phyloP scores from a whole-genome alignment of 495 filamentous ascomycete genomes.

The Penicillium cataractarum region DNA sequence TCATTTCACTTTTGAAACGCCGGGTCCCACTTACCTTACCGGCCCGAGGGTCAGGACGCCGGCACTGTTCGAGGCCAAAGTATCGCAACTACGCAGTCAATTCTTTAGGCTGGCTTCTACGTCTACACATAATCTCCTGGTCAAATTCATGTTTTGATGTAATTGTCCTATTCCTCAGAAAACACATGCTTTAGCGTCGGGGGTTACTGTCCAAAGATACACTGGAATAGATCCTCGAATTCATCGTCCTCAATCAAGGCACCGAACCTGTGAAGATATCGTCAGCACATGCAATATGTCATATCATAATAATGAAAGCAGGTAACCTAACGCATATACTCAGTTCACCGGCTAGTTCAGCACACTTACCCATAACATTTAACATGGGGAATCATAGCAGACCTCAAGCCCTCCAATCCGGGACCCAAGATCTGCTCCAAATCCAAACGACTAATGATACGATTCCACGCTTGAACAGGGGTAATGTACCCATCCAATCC shows the following conservation, averaged over 20 bases:
- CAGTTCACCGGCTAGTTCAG: not conserved
- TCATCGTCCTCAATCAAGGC: constrained; percentile 19
- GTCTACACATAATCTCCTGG: not conserved
- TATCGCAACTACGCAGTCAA: not conserved
- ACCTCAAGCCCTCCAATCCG: constrained; percentile 11
- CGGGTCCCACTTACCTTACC: not conserved
- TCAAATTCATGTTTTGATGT: too few species aligned
- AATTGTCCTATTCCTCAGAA: too few species aligned
- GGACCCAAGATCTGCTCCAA: constrained; percentile 1
- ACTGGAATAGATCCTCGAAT: constrained; percentile 15
- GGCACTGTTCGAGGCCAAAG: not conserved
- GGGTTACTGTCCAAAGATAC: not conserved
- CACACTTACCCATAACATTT: constrained; percentile 25
- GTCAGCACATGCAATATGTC: constrained; percentile 1
- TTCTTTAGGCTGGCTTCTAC: not conserved
- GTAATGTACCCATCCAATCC: constrained; percentile 23
- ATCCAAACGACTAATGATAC: constrained; percentile 9
- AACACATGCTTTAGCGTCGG: too few species aligned
- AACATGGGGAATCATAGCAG: constrained; percentile 18
- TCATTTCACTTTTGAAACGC: not conserved
- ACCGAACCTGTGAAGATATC: constrained; percentile 11
- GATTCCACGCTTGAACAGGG: constrained; percentile 27
- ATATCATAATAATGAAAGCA: not conserved
- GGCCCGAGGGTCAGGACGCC: not conserved
- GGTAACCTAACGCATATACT: not conserved